Percentiles rank a stretch among this genome's conserved stretches.
phyloP scores from a whole-genome alignment of 306 rosid genomes.

The Abrus precatorius region DNA sequence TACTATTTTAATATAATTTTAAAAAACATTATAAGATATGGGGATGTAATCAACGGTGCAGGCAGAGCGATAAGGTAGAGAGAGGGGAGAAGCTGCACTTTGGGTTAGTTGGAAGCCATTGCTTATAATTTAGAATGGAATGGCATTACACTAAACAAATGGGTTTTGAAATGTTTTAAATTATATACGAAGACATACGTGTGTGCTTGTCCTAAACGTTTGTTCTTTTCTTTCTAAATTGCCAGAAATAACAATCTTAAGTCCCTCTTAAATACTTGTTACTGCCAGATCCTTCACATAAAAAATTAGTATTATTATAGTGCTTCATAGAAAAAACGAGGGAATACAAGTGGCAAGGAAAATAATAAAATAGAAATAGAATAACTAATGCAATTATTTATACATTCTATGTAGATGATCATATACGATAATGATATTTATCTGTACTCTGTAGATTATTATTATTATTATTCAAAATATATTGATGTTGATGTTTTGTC shows the following conservation, averaged over 20 bases:
- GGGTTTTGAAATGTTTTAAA: conserved; percentile 22
- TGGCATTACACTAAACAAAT: conserved; percentile 35
- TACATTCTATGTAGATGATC: no score
- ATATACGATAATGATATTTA: not conserved
- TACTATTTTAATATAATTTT: no score
- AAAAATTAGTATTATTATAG: not conserved
- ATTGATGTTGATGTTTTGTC: not conserved
- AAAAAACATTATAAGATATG: no score
- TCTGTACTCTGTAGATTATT: not conserved
- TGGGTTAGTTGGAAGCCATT: conserved; percentile 50
- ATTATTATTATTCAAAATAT: no score
- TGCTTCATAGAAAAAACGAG: not conserved
- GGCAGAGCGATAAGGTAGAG: conserved; percentile 46
- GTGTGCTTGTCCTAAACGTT: not conserved
- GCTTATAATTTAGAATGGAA: not conserved
- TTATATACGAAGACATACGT: not conserved
- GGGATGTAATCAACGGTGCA: conserved; percentile 37
- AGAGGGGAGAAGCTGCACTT: not conserved
- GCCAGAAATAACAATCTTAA: not conserved
- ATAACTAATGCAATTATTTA: not conserved
- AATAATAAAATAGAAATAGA: not conserved
- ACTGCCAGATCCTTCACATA: not conserved
- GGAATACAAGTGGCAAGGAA: not conserved
- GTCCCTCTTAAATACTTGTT: not conserved
- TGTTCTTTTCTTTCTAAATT: not conserved